Evolutionary conservation across 352 stramenopile species (phyloP), one percentile per base, ranked within the genome.

Genomic region (Blastocystis sp.): DNA sequence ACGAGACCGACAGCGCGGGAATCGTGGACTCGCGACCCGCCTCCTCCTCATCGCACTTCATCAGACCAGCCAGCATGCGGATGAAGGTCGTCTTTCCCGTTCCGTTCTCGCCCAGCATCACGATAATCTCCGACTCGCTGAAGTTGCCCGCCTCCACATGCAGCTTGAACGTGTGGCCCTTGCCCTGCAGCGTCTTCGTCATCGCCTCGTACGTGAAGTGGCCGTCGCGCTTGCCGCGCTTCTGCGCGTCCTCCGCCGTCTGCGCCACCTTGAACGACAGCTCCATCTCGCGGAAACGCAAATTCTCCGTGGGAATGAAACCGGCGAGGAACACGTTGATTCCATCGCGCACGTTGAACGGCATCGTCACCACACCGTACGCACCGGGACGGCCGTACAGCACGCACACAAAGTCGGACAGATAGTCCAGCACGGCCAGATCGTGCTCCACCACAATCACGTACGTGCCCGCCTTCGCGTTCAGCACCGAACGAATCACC

Each of bases 11-110:
- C n/a, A 89, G 87, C 24, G 72, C 44, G n/a, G 87, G 86, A 9
- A 88, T 38, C 24, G 54, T 18, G 16, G 53, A 27, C 0, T 27
- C 32, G 29, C 89, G 34, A 1, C 34, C 57, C 16, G 49, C 67
- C 44, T 89, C 42, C 89, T 97, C 94, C 89, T 98, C 95, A 87
- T 99, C 96, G 61, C 92, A 96, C 90, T 98, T 98, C 75, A 98
- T 91, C 65, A 98, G 90, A 87, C 96, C 96, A 40, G 97, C 97
- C 18, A 99, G 91, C 96, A 99, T 99, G 87, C 95, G 91, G 72
- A 99, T 97, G 89, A 99, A 99, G 36, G 97, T 99, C 24, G 96
- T 99, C 90, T 99, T 99, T 87, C 96, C 96, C 48, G 95, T 98
- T 88, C 96, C 96, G 90, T 99, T 99, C 88, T 99, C 96, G 84